Evolutionary conservation across 2,329 filamentous ascomycete species (phyloP), one percentile per base, ranked within the genome.

Genomic region (Epichloe bromicola): DNA sequence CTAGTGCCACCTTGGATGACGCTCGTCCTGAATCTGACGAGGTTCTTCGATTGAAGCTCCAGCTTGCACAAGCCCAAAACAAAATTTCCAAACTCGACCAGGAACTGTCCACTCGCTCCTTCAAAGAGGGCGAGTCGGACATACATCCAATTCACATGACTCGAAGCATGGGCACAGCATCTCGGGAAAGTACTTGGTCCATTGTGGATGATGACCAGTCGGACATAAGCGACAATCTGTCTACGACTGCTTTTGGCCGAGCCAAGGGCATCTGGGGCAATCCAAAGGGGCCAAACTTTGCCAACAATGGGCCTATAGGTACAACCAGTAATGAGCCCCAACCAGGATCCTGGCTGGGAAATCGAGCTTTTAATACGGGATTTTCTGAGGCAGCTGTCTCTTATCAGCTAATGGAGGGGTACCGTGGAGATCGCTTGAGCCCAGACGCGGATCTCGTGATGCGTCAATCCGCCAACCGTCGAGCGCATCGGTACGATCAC

Each of bases 31-130:
- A 68, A 49, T 68, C 70, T 34, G 78, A 80, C 33, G 84, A 88
- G 63, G 68, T 89, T 30, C 68, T 80, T 53, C 80, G 79, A 48
- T 72, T 90, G 52, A 86, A 85, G 69, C 67, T 82, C 49, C 80
- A 89, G 66, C 76, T 91, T 48, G 82, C 83, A 42, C 75, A 81
- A 54, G 85, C 86, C 37, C 80, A 85, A 54, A 81, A 74, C 62
- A 78, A 83, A 60, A 86, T 90, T 60, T 78, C 75, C 44, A 82
- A 79, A 51, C 80, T 89, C 62, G 83, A 86, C 52, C 76, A 86
- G 50, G 83, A 88, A 67, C 74, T 88, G 54, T 74, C 80, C 39
- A 80, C 74, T 23, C 80, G 80, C 33, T 75, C 80, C 51, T 71
- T 72, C 36, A 80, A 79, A 59, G 71, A 79, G 58, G 70, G 33